phyloP scores from a whole-genome alignment of 129 eudicot genomes.

The Pittosporum tobira region DNA sequence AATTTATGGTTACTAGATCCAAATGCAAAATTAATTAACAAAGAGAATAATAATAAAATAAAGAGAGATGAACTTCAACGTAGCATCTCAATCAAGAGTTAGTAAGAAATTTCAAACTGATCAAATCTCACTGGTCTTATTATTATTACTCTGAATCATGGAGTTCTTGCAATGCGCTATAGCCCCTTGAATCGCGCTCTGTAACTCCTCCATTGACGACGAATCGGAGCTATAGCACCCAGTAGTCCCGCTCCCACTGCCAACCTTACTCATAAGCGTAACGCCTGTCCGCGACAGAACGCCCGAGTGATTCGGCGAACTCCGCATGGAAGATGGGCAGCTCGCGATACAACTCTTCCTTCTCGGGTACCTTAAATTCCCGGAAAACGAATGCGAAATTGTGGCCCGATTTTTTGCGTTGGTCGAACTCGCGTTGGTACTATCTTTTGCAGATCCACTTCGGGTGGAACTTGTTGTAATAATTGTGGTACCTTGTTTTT shows the following conservation, averaged over 20 bases:
- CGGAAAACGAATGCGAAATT: constrained; percentile 53
- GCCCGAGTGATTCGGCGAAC: constrained; percentile 79
- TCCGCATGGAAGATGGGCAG: constrained; percentile 87
- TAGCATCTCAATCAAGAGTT: background rate
- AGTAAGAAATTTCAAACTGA: background rate
- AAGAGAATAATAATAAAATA: background rate
- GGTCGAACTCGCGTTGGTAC: background rate
- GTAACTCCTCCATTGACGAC: constrained; percentile 82
- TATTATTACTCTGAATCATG: constrained; percentile 27
- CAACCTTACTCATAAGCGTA: background rate
- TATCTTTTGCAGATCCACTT: background rate
- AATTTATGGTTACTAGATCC: background rate
- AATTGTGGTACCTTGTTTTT: constrained; percentile 11
- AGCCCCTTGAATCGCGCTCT: constrained; percentile 88
- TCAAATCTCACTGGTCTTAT: constrained; percentile 12
- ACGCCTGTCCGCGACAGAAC: constrained; percentile 22
- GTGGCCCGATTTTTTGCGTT: background rate
- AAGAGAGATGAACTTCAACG: background rate
- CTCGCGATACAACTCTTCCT: constrained; percentile 50
- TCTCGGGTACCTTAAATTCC: constrained; percentile 48
- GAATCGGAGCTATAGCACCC: constrained; percentile 16
- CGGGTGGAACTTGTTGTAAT: background rate
- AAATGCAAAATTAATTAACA: background rate
- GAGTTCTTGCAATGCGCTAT: constrained; percentile 92
- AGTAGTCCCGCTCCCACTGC: background rate